Conservation (phyloP, 2,329 filamentous ascomycete genomes). For the Venturia oleaginea region DNA sequence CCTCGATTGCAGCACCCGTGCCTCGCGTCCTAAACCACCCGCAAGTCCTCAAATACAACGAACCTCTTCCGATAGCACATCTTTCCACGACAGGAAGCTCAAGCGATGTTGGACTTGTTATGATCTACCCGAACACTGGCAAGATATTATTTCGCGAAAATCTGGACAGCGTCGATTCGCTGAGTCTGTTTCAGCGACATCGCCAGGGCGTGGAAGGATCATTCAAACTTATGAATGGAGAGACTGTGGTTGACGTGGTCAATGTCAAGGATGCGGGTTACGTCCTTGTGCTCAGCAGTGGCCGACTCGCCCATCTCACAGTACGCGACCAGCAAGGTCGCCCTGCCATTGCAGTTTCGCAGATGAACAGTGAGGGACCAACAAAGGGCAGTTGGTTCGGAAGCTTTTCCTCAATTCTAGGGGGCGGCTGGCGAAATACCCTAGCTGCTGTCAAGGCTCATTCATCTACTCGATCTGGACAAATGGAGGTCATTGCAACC, state of each 20-base stretch:
- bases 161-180: constrained; percentile 75
- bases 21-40: constrained; percentile 75
- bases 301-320: constrained; percentile 76
- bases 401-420: constrained; percentile 68
- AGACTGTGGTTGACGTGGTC: constrained; percentile 66
- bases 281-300: constrained; percentile 73
- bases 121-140: constrained; percentile 75
- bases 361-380: constrained; percentile 56
- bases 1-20: constrained; percentile 54
- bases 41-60: constrained; percentile 56
- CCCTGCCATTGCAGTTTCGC: constrained; percentile 68
- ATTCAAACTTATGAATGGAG: constrained; percentile 66
- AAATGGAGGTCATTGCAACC: constrained; percentile 73
- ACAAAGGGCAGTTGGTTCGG: constrained; percentile 63
- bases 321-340: constrained; percentile 81
- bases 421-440: constrained; percentile 62
- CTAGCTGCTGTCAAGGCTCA: constrained; percentile 73
- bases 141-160: constrained; percentile 94
- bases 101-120: constrained; percentile 70
- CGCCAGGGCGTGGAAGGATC: constrained; percentile 68
- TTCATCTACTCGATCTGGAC: constrained; percentile 61
- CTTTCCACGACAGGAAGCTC: constrained; percentile 72
- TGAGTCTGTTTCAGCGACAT: constrained; percentile 75
- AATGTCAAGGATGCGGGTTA: constrained; percentile 84
- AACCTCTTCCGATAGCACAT: constrained; percentile 71